Evolutionary conservation across 192 early-diverging fungal species (phyloP).

Genomic region (Entomortierella lignicola): DNA sequence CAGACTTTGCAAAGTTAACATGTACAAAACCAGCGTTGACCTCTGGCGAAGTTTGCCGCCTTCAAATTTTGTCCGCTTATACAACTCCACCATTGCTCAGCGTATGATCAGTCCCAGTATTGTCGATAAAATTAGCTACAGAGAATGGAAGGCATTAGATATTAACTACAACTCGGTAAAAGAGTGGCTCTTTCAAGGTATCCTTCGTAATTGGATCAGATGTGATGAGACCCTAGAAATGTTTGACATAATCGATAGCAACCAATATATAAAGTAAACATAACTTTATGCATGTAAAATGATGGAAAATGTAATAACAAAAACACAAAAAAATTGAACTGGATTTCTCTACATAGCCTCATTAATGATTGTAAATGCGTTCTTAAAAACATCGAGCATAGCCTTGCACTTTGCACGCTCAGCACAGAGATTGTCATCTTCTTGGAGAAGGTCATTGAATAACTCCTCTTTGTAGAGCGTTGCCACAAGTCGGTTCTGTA

Average conservation of each 20-base stretch:
- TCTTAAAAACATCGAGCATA: slow-evolving; percentile 82
- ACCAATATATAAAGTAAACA: neutral
- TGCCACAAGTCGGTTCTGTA: slow-evolving; percentile 82
- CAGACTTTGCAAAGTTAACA: slow-evolving; percentile 40
- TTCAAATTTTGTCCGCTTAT: neutral
- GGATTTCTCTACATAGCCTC: slow-evolving; percentile 57
- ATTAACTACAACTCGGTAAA: neutral
- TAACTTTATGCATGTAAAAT: neutral
- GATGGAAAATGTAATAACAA: slow-evolving; percentile 8
- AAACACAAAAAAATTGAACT: slow-evolving; percentile 5
- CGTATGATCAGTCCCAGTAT: neutral
- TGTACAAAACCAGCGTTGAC: slow-evolving; percentile 18
- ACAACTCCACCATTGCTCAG: neutral
- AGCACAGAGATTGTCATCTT: slow-evolving; percentile 76
- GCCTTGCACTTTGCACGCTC: slow-evolving; percentile 82
- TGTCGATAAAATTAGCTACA: slow-evolving; percentile 4
- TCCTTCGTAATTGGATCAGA: slow-evolving; percentile 31
- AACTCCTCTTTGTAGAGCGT: slow-evolving; percentile 79
- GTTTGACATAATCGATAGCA: slow-evolving; percentile 10
- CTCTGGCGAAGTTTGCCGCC: slow-evolving; percentile 16
- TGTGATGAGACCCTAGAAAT: slow-evolving; percentile 10
- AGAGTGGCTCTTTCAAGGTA: neutral
- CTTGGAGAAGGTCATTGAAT: slow-evolving; percentile 77
- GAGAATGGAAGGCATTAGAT: slow-evolving; percentile 21
- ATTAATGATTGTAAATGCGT: slow-evolving; percentile 78